A percentile compares a stretch with the other conserved stretches of the same genome.
These are phyloP conservation scores for Phytopythium delawarense DNA, from an alignment of 352 stramenopile genomes.

Conservation along the genomic window DNA sequence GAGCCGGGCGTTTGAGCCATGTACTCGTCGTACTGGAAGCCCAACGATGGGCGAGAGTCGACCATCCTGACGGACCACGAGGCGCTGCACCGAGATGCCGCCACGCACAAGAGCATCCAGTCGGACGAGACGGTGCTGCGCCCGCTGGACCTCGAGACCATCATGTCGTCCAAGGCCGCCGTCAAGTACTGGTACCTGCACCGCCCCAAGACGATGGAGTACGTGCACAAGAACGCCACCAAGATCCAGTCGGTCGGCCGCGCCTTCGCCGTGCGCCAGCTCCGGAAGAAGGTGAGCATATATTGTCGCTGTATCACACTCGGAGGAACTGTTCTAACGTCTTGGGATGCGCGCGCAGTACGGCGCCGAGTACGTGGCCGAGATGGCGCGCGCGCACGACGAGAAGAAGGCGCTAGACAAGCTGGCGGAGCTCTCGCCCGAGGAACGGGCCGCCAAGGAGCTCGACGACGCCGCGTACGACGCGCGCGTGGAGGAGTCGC, in stretches of 20 bases:
- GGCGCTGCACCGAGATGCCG: slow-evolving; percentile 73
- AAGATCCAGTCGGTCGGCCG: slow-evolving; percentile 82
- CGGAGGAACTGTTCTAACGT: neutral
- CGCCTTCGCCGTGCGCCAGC: slow-evolving; percentile 69
- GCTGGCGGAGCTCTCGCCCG: slow-evolving; percentile 57
- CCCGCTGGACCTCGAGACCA: slow-evolving; percentile 80
- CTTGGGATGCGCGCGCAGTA: slow-evolving; percentile 17
- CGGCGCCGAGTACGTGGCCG: slow-evolving; percentile 77
- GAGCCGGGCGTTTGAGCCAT: slow-evolving; percentile 21
- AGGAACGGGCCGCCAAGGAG: slow-evolving; percentile 49
- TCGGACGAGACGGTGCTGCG: slow-evolving; percentile 76
- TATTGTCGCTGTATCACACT: too few relatives aligned
- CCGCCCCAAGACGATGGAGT: slow-evolving; percentile 86
- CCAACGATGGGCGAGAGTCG: slow-evolving; percentile 66
- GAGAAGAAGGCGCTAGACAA: slow-evolving; percentile 53
- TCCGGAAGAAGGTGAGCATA: slow-evolving; percentile 44
- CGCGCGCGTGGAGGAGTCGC: slow-evolving; percentile 72
- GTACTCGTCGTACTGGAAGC: slow-evolving; percentile 88
- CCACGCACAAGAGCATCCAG: slow-evolving; percentile 74
- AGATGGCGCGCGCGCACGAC: slow-evolving; percentile 65
- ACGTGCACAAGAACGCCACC: slow-evolving; percentile 86
- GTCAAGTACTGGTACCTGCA: slow-evolving; percentile 90
- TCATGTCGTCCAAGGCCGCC: slow-evolving; percentile 83
- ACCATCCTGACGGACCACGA: slow-evolving; percentile 79
- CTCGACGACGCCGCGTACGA: slow-evolving; percentile 65